These are phyloP conservation scores for Pythium oligandrum DNA, from an alignment of 352 stramenopile species.

Conservation along the genomic window DNA sequence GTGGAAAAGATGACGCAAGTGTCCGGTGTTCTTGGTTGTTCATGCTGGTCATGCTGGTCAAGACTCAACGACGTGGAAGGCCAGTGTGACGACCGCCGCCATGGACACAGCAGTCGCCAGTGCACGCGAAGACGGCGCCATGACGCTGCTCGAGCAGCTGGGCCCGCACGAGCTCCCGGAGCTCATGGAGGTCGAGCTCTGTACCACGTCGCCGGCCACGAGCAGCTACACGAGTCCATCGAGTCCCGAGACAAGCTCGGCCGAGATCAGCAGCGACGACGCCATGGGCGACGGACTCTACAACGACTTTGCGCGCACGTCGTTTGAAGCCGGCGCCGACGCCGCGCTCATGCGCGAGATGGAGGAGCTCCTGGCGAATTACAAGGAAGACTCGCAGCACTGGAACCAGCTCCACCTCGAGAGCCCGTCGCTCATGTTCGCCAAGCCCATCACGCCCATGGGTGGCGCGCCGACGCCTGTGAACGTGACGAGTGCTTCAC, in stretches of 20 bases:
- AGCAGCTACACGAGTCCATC: too few species aligned
- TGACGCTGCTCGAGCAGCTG: not conserved
- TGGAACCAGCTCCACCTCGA: constrained; percentile 16
- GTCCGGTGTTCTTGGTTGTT: too few species aligned
- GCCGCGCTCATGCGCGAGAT: constrained; percentile 16
- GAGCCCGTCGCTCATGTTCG: constrained; percentile 14
- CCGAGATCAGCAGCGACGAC: not conserved
- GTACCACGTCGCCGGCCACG: too few species aligned
- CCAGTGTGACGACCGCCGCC: too few species aligned
- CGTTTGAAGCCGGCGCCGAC: constrained; percentile 11
- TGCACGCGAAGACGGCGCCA: too few species aligned
- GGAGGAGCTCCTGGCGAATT: constrained; percentile 12
- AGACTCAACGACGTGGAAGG: too few species aligned
- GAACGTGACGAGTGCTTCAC: not conserved
- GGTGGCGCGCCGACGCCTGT: too few species aligned
- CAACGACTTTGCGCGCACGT: constrained; percentile 2
- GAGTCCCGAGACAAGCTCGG: too few species aligned
- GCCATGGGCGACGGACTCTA: constrained; percentile 10
- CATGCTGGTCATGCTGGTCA: too few species aligned
- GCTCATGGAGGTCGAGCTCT: constrained; percentile 2
- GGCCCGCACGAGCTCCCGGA: constrained; percentile 3
- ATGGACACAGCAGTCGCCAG: too few species aligned
- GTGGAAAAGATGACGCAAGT: too few species aligned
- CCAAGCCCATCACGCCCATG: not conserved
- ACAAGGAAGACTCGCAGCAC: constrained; percentile 1